Evolutionary conservation across 2,329 filamentous ascomycete genomes (phyloP).

Genomic region (Hymenoscyphus infarciens): DNA sequence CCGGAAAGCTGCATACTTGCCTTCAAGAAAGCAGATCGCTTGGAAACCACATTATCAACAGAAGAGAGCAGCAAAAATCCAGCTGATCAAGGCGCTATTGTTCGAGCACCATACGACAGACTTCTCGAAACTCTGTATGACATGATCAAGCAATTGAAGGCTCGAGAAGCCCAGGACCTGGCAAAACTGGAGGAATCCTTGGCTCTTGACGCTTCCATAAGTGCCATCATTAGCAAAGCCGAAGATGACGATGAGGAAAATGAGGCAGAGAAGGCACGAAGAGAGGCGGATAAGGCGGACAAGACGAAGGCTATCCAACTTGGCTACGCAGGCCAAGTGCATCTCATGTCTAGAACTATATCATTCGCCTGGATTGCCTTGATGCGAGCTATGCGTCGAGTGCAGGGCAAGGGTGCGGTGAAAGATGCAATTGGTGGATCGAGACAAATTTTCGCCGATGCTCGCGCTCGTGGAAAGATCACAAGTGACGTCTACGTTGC

Average conservation of each 20-base stretch:
- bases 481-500: slow-evolving; percentile 95
- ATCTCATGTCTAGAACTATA: slow-evolving; percentile 76
- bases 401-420: slow-evolving; percentile 75
- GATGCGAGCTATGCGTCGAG: slow-evolving; percentile 87
- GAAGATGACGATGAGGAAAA: slow-evolving; percentile 48
- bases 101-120: slow-evolving; percentile 77
- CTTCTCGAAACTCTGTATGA: slow-evolving; percentile 86
- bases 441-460: slow-evolving; percentile 84
- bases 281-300: slow-evolving; percentile 51
- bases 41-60: slow-evolving; percentile 73
- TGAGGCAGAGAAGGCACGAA: slow-evolving; percentile 35
- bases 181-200: slow-evolving; percentile 52
- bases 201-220: slow-evolving; percentile 33
- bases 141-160: slow-evolving; percentile 70
- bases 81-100: slow-evolving; percentile 57
- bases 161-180: slow-evolving; percentile 57
- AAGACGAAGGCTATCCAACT: slow-evolving; percentile 60
- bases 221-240: slow-evolving; percentile 43
- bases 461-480: slow-evolving; percentile 79
- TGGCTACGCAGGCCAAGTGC: slow-evolving; percentile 68
- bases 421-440: slow-evolving; percentile 53
- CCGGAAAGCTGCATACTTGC: slow-evolving; percentile 89
- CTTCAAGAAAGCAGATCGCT: slow-evolving; percentile 82
- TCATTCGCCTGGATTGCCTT: slow-evolving; percentile 94
- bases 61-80: slow-evolving; percentile 70